A percentile compares a stretch with the other conserved stretches of the same genome.
These are phyloP conservation scores for Pestalotiopsis sp. DNA, from an alignment of 2,329 filamentous ascomycete genomes.

Conservation along the genomic window DNA sequence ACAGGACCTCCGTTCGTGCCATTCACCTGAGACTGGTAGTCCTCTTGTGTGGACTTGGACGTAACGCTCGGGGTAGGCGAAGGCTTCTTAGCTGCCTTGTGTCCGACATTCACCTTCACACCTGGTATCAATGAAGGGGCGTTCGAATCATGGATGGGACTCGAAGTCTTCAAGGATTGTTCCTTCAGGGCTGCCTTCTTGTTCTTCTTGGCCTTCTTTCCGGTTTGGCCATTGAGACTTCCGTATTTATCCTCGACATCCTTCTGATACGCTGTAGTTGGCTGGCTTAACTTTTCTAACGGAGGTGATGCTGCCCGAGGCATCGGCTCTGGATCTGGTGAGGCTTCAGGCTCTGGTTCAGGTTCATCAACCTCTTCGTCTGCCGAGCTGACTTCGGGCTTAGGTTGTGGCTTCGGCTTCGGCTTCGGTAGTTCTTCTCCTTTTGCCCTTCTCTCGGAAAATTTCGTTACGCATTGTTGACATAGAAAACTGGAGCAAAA, in stretches of 20 bases:
- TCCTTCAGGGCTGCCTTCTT: not conserved
- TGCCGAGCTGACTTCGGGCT: not conserved
- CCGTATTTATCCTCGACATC: constrained; percentile 1
- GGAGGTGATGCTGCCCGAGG: not conserved
- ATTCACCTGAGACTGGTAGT: not conserved
- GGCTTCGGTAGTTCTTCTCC: constrained; percentile 8
- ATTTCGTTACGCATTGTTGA: constrained; percentile 25
- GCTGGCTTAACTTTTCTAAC: not conserved
- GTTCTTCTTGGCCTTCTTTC: constrained; percentile 12
- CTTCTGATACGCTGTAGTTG: not conserved
- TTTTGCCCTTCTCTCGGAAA: constrained; percentile 17
- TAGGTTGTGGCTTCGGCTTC: not conserved
- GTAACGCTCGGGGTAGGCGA: not conserved
- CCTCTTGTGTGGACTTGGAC: not conserved
- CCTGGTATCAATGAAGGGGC: not conserved
- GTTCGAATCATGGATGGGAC: not conserved
- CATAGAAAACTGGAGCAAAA: constrained; percentile 24
- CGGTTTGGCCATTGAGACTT: not conserved
- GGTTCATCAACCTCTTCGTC: not conserved
- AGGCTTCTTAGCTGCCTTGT: not conserved
- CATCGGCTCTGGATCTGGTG: not conserved
- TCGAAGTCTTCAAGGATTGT: not conserved
- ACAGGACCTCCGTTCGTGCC: not conserved
- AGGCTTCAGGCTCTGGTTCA: not conserved
- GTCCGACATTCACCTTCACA: constrained; percentile 3